Evolutionary conservation across 2,329 filamentous ascomycete species (phyloP), one percentile per base, ranked within the genome.

Genomic region (Fusarium torulosum): DNA sequence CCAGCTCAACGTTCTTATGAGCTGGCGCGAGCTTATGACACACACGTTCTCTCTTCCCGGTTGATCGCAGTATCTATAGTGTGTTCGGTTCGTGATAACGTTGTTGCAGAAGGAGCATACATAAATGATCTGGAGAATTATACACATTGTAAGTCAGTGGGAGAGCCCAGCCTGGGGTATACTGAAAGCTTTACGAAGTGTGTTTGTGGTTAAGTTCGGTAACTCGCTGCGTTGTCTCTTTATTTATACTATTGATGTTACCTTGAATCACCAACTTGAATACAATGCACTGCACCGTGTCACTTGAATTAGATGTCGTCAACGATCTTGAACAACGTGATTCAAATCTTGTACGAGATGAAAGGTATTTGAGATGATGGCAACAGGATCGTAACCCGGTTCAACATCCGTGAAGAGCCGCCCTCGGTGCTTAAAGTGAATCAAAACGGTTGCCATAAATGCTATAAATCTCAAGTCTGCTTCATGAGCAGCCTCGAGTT

Each of bases 71-170:
- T 59, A 54, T 33, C 42, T 27, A 20, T 59, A 59, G 2, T 23
- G 20, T 0, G 49, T 59, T 14, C 49, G 55, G 21, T 17, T 59
- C 10, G 55, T 59, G 9, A 59, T 47, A 10, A 35, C 25, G 10
- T 23, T 23, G n/a, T 29, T 29, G 42, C 55, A 59, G 7, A 54
- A 54, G 3, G 50, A 35, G 23, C 54, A 58, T 6, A 19, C 15
- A 13, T 58, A 53, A 20, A 53, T 7, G 1, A 53, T 23, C 19
- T 53, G 54, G 2, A 58, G 25, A 4, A 58, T 41, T 17, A 58
- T 58, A 5, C 54, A 58, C 54, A 58, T 58, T 17, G 4, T 31
- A 7, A 9, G 13, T 17, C 13, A 19, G 4, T 37, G n/a, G 29
- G 29, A 29, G 27, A 29, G 10, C 27, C 27, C 23, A 23, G 27